A percentile compares a stretch with the other conserved stretches of the same genome.
Evolutionary conservation across 2,329 filamentous ascomycete species (phyloP).

Genomic region (Paraphaeosphaeria sporulosa): DNA sequence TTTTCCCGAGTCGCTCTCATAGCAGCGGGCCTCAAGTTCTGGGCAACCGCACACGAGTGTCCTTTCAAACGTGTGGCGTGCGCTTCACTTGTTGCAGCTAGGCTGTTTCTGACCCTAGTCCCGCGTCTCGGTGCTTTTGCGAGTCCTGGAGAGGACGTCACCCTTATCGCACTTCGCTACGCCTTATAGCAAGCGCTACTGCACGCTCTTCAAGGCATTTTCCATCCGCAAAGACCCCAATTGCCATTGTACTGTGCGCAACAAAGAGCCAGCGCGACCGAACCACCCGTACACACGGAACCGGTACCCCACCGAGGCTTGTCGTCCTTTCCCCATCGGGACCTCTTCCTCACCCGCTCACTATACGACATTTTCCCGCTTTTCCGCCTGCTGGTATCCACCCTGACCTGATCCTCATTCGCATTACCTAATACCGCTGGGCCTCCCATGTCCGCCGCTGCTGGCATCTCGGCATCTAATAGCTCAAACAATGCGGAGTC

Average conservation of each 20-base stretch:
- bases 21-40: neutral
- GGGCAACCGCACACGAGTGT: neutral
- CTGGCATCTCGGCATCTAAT: constrained; percentile 5
- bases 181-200: constrained; percentile 1
- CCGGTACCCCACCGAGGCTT: neutral
- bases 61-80: neutral
- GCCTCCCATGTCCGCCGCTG: constrained; percentile 13
- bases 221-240: neutral
- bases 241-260: neutral
- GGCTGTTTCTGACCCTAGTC: constrained; percentile 6
- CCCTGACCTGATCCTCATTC: constrained; percentile 10
- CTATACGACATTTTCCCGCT: neutral
- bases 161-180: constrained; percentile 3
- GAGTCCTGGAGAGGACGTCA: neutral
- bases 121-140: constrained; percentile 3
- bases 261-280: neutral
- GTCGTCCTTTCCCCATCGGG: constrained; percentile 9
- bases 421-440: constrained; percentile 7
- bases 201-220: neutral
- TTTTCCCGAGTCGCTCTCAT: neutral
- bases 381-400: constrained; percentile 8
- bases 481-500: constrained; percentile 17
- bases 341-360: constrained; percentile 2
- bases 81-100: neutral
- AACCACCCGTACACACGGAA: neutral